Evolutionary conservation across 2,329 filamentous ascomycete genomes (phyloP), one percentile per base, ranked within the genome.

Genomic region (Calonectria honghensis): DNA sequence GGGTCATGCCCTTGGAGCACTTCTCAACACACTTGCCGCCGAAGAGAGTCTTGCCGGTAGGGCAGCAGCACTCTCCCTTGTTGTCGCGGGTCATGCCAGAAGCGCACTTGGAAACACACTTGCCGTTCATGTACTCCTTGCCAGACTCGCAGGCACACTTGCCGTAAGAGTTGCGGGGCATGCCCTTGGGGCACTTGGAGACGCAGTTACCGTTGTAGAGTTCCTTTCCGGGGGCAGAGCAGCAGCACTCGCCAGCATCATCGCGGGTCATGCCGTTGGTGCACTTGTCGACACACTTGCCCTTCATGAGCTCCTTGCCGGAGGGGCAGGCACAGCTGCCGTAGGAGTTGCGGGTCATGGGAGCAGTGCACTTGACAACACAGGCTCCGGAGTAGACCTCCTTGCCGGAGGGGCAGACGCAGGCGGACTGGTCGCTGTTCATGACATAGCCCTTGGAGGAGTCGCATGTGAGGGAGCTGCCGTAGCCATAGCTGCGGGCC

Each of bases 391-490:
- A 35, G 52, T 57, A 57, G 52, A 35, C 29, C 52, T 57, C 52
- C 52, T 57, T 57, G 18, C 52, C 52, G 31, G 52, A n/a, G 52
- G 52, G 52, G 52, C 52, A 57, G 29, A 57, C 52, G 52, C 52
- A 57, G 52, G 52, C 52, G 6, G 52, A 35, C 29, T 57, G 52
- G 29, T 31, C 52, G 31, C 52, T 57, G 52, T 57, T 57, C 18
- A 57, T n/a, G 18, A 57, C 52, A 3, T 57, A 57, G 52, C 52
- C 52, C 52, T 57, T 57, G 52, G 52, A 57, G 52, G 31, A 18
- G 9, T 57, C 52, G 11, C 52, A 57, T 18, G 31, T 57, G 31
- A 31, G 52, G 4, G 31, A 2, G 27, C 51, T 20, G 13, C 51
- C 11, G 52, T 48, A 48, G 9, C 52, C 52, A 20, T 57, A 57